phyloP scores from a whole-genome alignment of 1,284 basidiomycete genomes.

The Leucoagaricus sp. region DNA sequence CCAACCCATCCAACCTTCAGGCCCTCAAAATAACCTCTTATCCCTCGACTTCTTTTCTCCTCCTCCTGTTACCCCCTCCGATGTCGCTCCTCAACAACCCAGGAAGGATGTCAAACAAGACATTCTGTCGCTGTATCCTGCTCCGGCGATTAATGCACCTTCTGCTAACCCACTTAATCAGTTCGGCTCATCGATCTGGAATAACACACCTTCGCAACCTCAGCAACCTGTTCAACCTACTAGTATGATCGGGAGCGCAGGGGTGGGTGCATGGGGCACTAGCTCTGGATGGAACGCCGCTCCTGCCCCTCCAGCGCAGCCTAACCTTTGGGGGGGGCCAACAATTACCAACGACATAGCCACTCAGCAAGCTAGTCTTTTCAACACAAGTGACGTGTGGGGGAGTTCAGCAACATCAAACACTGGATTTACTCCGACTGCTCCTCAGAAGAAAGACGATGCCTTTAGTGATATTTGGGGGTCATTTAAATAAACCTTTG shows the following conservation, averaged over 20 bases:
- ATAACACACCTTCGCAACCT: constrained; percentile 23
- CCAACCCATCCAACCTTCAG: constrained; percentile 18
- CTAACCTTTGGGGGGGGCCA: constrained; percentile 44
- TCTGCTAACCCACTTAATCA: constrained; percentile 31
- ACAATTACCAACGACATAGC: constrained; percentile 22
- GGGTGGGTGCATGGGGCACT: constrained; percentile 64
- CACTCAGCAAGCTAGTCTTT: constrained; percentile 29
- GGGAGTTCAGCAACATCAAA: constrained; percentile 28
- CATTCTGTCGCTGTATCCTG: constrained; percentile 85
- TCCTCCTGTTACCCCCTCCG: constrained; percentile 38
- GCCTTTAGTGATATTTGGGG: constrained; percentile 82
- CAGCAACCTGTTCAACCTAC: constrained; percentile 29
- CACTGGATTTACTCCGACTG: constrained; percentile 21
- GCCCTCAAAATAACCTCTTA: constrained; percentile 69
- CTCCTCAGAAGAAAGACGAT: constrained; percentile 68
- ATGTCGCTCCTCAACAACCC: constrained; percentile 34
- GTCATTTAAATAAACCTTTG: constrained; percentile 59
- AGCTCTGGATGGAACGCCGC: constrained; percentile 58
- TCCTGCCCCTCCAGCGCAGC: constrained; percentile 31
- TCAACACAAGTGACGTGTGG: constrained; percentile 62
- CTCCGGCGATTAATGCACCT: constrained; percentile 36
- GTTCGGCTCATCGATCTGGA: constrained; percentile 28
- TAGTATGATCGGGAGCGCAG: constrained; percentile 60
- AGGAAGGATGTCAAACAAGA: constrained; percentile 82
- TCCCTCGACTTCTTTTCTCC: constrained; percentile 80